Evolutionary conservation across 768 basidiomycete genomes (phyloP), one percentile per base, ranked within the genome.

Genomic region (Mycena amicta): DNA sequence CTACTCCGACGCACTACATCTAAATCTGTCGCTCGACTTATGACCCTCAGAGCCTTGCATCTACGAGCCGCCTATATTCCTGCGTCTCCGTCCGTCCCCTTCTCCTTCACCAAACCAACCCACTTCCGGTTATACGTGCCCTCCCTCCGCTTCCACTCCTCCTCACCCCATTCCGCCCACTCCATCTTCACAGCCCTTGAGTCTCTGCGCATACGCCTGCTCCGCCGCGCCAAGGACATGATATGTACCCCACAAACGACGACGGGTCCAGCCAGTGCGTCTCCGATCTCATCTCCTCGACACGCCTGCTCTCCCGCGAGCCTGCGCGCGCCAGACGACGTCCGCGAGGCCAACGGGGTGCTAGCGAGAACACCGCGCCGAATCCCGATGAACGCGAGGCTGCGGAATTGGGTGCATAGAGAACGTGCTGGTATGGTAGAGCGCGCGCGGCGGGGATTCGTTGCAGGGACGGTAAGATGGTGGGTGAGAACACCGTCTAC

Each of bases 291-390:
- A 39, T 39, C 29, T 31, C 40, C 29, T 62, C 63, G 11, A 76
- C 65, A 0, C 18, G 70, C 68, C 3, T 50, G 64, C 62, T 83
- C 81, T 39, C 74, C 80, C 4, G 20, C 66, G 5, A 81, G 70
- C 3, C 75, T 65, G 56, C 2, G 69, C 62, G 2, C 60, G 55
- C 79, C 80, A 83, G 2, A 75, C 74, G 47, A 84, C 69, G 56
- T 83, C 81, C 1, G 78, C 76, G 59, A 82, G 70, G 3, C 71
- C 71, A 83, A 83, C 2, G 82, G 82, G 8, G 76, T 82, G 61
- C 75, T n/a, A n/a, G 78, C 16, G 75, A 73, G 52, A 80, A 67
- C 11, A 75, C 58, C 1, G 77, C 70, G 37, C 78, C 80, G n/a
- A n/a, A n/a, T n/a, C n/a, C n/a, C n/a, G 31, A 79, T 70, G 67